Conservation (phyloP, 2,329 filamentous ascomycete genomes). For the Eutypa lata region DNA sequence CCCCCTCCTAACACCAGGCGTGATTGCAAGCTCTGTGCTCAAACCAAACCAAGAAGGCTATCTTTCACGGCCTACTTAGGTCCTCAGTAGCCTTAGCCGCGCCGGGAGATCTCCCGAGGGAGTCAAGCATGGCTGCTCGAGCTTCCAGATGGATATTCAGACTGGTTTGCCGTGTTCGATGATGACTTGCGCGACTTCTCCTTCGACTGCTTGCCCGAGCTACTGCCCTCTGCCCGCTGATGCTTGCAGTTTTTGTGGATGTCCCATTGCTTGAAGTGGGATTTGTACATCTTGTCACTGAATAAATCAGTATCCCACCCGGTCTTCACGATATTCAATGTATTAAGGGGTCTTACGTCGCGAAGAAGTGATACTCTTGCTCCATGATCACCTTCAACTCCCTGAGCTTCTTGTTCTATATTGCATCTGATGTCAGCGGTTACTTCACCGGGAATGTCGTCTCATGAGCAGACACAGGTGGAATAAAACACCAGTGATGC, state of each 20-base stretch:
- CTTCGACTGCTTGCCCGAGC: neutral
- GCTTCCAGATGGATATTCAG: neutral
- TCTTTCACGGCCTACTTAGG: too few species aligned
- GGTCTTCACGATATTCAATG: neutral
- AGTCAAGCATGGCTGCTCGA: neutral
- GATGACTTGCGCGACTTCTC: neutral
- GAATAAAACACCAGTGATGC: neutral
- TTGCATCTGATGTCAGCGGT: neutral
- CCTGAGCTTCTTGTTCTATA: conserved; percentile 1
- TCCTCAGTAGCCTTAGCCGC: neutral
- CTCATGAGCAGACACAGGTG: neutral
- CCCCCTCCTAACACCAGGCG: too few species aligned
- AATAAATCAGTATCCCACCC: neutral
- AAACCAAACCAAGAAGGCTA: too few species aligned
- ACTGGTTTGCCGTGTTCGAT: neutral
- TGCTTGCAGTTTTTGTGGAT: conserved; percentile 1
- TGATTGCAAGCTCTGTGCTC: too few species aligned
- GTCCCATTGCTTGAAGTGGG: conserved; percentile 1
- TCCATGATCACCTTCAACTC: conserved; percentile 1
- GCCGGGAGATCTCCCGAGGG: neutral
- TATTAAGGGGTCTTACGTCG: neutral
- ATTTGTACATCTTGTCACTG: conserved; percentile 2
- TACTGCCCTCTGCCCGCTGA: neutral
- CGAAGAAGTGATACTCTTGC: conserved; percentile 3
- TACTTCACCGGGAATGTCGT: neutral